These are phyloP conservation scores for Fomitopsis serialis DNA, from an alignment of 768 basidiomycete species.

Conservation along the genomic window DNA sequence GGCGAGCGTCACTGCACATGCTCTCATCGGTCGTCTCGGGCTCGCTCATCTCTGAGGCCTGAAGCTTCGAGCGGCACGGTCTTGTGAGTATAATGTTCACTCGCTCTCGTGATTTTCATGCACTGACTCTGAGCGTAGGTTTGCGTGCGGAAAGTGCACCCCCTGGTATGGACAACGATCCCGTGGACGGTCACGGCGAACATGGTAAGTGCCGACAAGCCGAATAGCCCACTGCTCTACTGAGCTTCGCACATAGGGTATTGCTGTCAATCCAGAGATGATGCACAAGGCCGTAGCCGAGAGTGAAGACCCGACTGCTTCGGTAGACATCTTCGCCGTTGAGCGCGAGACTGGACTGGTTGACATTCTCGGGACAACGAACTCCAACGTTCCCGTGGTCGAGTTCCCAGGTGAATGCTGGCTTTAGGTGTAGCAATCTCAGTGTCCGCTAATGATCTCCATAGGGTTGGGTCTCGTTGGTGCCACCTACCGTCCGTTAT, in stretches of 20 bases:
- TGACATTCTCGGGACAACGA: background rate
- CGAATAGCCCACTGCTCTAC: too few relatives aligned
- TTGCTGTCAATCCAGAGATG: constrained; percentile 76
- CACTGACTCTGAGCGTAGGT: too few relatives aligned
- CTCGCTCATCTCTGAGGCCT: too few relatives aligned
- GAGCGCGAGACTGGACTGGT: constrained; percentile 40
- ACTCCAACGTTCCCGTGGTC: constrained; percentile 17
- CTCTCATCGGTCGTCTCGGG: too few relatives aligned
- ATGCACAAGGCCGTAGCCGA: constrained; percentile 30
- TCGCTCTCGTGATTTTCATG: too few relatives aligned
- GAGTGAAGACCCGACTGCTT: constrained; percentile 14
- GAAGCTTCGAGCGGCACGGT: too few relatives aligned
- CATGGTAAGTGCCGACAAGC: constrained; percentile 53
- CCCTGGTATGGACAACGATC: constrained; percentile 96
- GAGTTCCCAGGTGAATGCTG: constrained; percentile 34
- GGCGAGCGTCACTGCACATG: too few relatives aligned
- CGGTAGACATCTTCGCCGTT: constrained; percentile 43
- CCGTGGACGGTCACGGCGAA: constrained; percentile 97
- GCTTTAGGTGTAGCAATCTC: background rate
- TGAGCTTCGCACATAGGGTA: constrained; percentile 49
- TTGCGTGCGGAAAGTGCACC: constrained; percentile 36
- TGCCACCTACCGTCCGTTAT: constrained; percentile 56
- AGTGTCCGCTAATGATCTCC: background rate
- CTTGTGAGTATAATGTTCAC: too few relatives aligned
- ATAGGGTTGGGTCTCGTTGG: constrained; percentile 52